Evolutionary conservation across 1,284 basidiomycete genomes (phyloP), one percentile per base, ranked within the genome.

Genomic region (Macrocystidia cucumis): DNA sequence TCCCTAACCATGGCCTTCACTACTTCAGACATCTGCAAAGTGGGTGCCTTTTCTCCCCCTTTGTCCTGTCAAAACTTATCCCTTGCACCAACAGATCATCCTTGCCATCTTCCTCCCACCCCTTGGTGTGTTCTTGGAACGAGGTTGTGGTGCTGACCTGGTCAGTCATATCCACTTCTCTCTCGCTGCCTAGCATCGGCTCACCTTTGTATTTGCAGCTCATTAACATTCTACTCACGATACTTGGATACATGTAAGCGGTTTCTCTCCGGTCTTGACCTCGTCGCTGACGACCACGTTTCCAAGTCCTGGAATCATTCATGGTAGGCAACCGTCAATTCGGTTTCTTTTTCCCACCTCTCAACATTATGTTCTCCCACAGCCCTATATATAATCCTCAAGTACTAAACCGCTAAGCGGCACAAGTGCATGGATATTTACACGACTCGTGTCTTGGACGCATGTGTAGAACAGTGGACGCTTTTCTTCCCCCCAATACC

Each of bases 311-410:
- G 83, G 83, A 47, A 72, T 86, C 55, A 76, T 85, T 42, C 83
- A 87, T 48, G 78, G 78, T 77, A 44, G 42, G 65, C 13, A 4
- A 14, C 23, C 18, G 13, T 27, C 18, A n/a, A 17, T 11, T 9
- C 32, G 7, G 5, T 26, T 21, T 11, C 19, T 14, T 14, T 44
- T 18, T 35, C 7, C 18, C 3, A 18, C 32, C 32, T 27, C 12
- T 40, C 22, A 25, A 26, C 23, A 29, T 38, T 24, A 40, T 42
- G 33, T 40, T 29, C 36, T 17, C 38, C 30, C 40, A 26, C 39
- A 80, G 81, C 83, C 14, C 52, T 86, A 9, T 86, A 83, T 57
- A 82, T 86, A 54, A 84, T 85, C 44, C 55, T 82, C 44, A 86
- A 64, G 44, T 63, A 64, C 38, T 65, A 18, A 30, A n/a, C n/a